These are phyloP conservation scores for Fusarium nygamai DNA, from an alignment of 2,329 filamentous ascomycete genomes.

Conservation along the genomic window DNA sequence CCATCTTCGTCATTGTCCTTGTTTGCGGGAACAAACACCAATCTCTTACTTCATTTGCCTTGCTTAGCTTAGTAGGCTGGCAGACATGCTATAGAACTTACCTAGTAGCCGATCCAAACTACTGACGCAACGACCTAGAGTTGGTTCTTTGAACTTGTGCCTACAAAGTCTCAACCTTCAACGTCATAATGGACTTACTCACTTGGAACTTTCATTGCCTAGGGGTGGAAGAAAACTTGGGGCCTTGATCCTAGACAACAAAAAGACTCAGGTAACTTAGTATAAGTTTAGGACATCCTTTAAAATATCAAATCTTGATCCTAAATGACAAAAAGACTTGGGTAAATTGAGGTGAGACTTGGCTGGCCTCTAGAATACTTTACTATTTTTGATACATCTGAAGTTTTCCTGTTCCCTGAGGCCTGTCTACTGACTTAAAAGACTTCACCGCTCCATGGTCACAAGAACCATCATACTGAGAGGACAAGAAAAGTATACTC, in stretches of 20 bases:
- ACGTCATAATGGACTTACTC: neutral
- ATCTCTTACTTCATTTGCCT: neutral
- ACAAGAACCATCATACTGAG: neutral
- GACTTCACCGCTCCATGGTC: neutral
- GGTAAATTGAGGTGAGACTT: neutral
- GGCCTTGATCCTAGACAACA: neutral
- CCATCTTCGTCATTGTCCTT: conserved; percentile 4
- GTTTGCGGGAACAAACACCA: neutral
- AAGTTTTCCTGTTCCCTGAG: neutral
- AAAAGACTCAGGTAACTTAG: neutral
- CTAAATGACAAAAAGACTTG: neutral
- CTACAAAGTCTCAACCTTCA: neutral
- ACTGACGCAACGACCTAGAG: neutral
- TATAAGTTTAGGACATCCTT: neutral
- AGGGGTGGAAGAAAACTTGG: neutral
- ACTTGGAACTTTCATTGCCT: neutral
- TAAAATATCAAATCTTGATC: neutral
- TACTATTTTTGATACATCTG: neutral
- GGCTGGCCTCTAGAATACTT: neutral
- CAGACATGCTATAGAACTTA: neutral
- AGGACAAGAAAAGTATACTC: neutral
- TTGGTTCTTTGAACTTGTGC: neutral
- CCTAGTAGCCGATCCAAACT: neutral
- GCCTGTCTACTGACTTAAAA: neutral
- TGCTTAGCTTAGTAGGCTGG: neutral